Evolutionary conservation across 2,329 filamentous ascomycete species (phyloP).

Genomic region (Penicillium sp.): DNA sequence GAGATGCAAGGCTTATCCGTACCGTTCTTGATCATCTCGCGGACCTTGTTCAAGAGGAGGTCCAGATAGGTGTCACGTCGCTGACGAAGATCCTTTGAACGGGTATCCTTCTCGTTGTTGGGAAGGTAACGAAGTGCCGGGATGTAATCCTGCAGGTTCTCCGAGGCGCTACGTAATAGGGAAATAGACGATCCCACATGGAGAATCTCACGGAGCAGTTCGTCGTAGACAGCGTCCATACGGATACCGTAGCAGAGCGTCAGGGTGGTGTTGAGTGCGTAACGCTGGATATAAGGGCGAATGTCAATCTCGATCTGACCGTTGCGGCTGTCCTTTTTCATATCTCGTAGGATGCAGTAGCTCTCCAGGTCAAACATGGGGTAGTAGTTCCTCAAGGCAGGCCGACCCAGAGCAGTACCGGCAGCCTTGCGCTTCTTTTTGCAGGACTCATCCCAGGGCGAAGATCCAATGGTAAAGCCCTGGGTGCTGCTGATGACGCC

Average conservation of each 20-base stretch:
- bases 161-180: conserved; percentile 61
- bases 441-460: conserved; percentile 67
- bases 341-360: conserved; percentile 57
- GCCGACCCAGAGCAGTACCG: conserved; percentile 62
- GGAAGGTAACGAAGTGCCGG: conserved; percentile 55
- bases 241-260: conserved; percentile 68
- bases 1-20: conserved; percentile 57
- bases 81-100: conserved; percentile 53
- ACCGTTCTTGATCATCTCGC: conserved; percentile 49
- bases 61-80: conserved; percentile 58
- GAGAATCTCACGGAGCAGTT: conserved; percentile 60
- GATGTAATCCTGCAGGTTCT: conserved; percentile 71
- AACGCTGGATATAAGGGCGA: conserved; percentile 59
- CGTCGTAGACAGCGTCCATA: conserved; percentile 58
- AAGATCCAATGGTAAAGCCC: conserved; percentile 68
- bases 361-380: conserved; percentile 68
- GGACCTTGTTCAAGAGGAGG: conserved; percentile 46
- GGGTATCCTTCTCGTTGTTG: conserved; percentile 47
- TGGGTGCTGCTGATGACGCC: conserved; percentile 62
- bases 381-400: conserved; percentile 62
- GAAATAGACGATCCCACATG: conserved; percentile 63
- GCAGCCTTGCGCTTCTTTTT: conserved; percentile 64
- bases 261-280: conserved; percentile 62
- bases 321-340: conserved; percentile 52
- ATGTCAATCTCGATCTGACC: conserved; percentile 57